phyloP scores from a whole-genome alignment of 2,329 filamentous ascomycete genomes.

The Dothideomycetes sp. region DNA sequence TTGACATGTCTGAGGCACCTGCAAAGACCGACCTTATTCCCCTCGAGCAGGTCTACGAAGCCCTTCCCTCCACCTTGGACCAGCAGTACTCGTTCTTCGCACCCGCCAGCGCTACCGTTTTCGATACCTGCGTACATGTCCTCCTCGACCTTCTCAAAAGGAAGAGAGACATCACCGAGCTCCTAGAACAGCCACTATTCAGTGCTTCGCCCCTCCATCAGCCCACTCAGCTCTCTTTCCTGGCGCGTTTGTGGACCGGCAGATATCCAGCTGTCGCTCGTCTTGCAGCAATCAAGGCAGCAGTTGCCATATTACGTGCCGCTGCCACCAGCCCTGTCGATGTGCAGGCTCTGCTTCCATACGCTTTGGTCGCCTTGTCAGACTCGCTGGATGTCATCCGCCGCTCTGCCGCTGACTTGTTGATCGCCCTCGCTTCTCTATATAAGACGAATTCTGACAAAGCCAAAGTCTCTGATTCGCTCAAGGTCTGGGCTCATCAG shows the following conservation, averaged over 20 bases:
- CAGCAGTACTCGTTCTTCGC: conserved; percentile 9
- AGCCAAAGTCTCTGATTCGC: conserved; percentile 16
- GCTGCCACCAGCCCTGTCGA: conserved; percentile 45
- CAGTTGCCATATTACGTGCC: conserved; percentile 45
- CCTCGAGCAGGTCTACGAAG: conserved; percentile 3
- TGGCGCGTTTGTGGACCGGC: conserved; percentile 63
- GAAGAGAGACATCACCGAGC: conserved; percentile 5
- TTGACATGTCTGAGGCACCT: conserved; percentile 35
- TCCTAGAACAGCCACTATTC: conserved; percentile 6
- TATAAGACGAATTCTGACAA: conserved; percentile 27
- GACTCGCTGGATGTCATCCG: conserved; percentile 70
- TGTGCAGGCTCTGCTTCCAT: conserved; percentile 74
- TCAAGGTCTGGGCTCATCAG: conserved; percentile 46
- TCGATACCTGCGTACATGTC: conserved; percentile 7
- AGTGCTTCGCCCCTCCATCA: conserved; percentile 39
- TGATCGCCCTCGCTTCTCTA: conserved; percentile 44
- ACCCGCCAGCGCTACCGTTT: conserved; percentile 1
- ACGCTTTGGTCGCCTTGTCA: conserved; percentile 60
- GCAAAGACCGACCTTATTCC: background rate
- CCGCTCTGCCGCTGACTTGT: conserved; percentile 58
- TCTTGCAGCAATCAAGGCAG: conserved; percentile 56
- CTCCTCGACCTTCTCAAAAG: conserved; percentile 7
- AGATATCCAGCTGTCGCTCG: conserved; percentile 59
- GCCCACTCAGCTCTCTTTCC: conserved; percentile 63
- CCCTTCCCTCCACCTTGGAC: conserved; percentile 1